Base-by-base conservation (phyloP, 2,329 filamentous ascomycete species). In the Colletotrichum camelliae region DNA sequence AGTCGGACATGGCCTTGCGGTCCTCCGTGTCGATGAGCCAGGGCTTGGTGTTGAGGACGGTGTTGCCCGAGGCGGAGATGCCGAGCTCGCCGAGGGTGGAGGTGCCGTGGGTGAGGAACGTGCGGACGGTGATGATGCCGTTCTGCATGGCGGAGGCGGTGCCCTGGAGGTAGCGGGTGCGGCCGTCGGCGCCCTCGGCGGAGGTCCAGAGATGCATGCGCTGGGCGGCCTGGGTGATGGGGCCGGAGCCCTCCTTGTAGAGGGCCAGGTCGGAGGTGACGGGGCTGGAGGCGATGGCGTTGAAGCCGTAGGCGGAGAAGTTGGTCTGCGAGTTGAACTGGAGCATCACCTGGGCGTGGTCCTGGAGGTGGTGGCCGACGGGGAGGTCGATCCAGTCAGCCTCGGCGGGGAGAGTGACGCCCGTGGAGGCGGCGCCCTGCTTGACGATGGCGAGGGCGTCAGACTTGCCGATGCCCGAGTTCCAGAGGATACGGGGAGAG, bases 281-380 rank as follows among this genome's bases (percentile, higher is more conserved):
- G 52, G 79, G 78, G 62, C 39, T 43, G 16, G 67, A 64, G 8
- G 72, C 71, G 27, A 79, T 72, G 6, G 37, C 72, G 65, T 24
- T 67, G 64, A 75, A 75, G 72, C 60, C 39, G 73, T 79, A 78
- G 29, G 77, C 74, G 5, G 75, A 70, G 43, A 77, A 74, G 71
- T 78, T 78, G 66, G 66, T 55, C 10, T 70, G 43, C 13, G 77
- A 73, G 64, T 76, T 77, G 67, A 79, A 79, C 70, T 71, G 60
- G 7, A 80, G 71, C 62, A 72, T 71, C 60, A 78, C 68, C 48
- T 78, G 78, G 75, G 87, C 85, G 77, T 91, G 90, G 76, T 93
- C 91, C 74, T 90, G 87, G 16, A 92, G 84, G 77, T 91, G 90
- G 80, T 90, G 86, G 16, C 91, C 91, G 1, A 93, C 90, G 0